Evolutionary conservation across 2,329 filamentous ascomycete genomes (phyloP).

Genomic region (Aspergillus sp.): DNA sequence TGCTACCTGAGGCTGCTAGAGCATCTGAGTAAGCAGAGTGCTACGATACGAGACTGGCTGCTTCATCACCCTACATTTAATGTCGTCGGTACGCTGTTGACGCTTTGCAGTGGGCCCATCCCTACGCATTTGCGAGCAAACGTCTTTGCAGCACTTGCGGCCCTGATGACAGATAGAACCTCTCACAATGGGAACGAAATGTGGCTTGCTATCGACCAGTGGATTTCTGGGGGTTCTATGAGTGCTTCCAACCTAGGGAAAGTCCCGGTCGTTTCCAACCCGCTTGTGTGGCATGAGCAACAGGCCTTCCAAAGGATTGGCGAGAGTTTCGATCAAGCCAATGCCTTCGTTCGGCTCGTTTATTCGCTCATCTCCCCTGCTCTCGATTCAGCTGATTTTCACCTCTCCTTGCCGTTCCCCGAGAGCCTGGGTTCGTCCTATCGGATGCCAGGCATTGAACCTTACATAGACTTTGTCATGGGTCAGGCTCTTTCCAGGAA

Average conservation of each 20-base stretch:
- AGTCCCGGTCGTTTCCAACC: constrained; percentile 44
- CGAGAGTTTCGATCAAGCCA: constrained; percentile 79
- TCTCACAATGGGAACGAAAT: constrained; percentile 67
- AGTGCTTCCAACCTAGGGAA: constrained; percentile 49
- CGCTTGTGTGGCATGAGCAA: constrained; percentile 51
- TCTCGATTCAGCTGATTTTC: constrained; percentile 52
- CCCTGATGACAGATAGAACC: constrained; percentile 74
- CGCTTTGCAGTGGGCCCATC: constrained; percentile 75
- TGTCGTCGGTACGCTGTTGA: constrained; percentile 72
- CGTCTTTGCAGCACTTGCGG: constrained; percentile 75
- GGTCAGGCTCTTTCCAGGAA: constrained; percentile 73
- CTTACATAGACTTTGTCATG: constrained; percentile 88
- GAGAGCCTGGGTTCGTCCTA: constrained; percentile 77
- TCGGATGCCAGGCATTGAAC: constrained; percentile 82
- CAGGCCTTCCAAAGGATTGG: constrained; percentile 73
- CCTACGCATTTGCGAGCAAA: constrained; percentile 77
- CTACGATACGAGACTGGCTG: constrained; percentile 71
- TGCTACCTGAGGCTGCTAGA: constrained; percentile 87
- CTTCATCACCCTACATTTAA: constrained; percentile 67
- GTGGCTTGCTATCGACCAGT: constrained; percentile 79
- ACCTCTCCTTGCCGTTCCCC: constrained; percentile 80
- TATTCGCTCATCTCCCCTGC: constrained; percentile 68
- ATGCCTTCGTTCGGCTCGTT: constrained; percentile 78
- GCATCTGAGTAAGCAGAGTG: constrained; percentile 75
- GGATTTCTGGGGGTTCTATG: constrained; percentile 63